phyloP scores from a whole-genome alignment of 306 rosid genomes.

The Cicer cuneatum region DNA sequence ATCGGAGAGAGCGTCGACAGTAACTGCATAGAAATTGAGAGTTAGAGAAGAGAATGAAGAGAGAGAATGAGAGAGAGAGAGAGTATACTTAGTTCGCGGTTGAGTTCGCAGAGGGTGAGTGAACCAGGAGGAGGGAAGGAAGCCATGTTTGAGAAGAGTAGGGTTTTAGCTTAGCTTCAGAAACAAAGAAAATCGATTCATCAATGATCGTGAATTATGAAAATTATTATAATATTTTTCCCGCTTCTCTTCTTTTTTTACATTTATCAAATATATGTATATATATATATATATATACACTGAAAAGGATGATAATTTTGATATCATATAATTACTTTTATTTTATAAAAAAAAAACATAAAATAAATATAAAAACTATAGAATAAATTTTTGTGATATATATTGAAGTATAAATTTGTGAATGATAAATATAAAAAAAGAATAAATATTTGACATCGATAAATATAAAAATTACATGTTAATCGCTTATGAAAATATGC shows the following conservation, averaged over 20 bases:
- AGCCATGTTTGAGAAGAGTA: conserved; percentile 55
- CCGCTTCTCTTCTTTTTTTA: not conserved
- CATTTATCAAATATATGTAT: no score
- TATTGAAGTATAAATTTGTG: no score
- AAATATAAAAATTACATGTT: no score
- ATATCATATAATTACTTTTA: no score
- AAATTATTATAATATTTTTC: conserved; percentile 3
- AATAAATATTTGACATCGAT: no score
- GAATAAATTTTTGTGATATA: no score
- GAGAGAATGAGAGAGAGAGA: not conserved
- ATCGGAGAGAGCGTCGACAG: conserved; percentile 74
- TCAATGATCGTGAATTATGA: not conserved
- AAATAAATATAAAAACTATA: no score
- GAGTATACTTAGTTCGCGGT: conserved; percentile 75
- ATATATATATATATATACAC: no score
- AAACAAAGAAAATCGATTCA: not conserved
- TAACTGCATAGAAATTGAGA: conserved; percentile 60
- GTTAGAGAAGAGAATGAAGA: conserved; percentile 21
- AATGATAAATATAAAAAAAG: no score
- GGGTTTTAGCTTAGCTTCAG: conserved; percentile 10
- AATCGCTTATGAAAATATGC: no score
- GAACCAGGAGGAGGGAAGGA: conserved; percentile 82
- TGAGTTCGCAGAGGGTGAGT: conserved; percentile 91
- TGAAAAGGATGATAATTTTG: no score
- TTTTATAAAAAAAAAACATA: no score